A percentile compares a stretch with the other conserved stretches of the same genome.
Conservation (phyloP, 2,329 filamentous ascomycete genomes). For the Aspergillus pseudoterreus region DNA sequence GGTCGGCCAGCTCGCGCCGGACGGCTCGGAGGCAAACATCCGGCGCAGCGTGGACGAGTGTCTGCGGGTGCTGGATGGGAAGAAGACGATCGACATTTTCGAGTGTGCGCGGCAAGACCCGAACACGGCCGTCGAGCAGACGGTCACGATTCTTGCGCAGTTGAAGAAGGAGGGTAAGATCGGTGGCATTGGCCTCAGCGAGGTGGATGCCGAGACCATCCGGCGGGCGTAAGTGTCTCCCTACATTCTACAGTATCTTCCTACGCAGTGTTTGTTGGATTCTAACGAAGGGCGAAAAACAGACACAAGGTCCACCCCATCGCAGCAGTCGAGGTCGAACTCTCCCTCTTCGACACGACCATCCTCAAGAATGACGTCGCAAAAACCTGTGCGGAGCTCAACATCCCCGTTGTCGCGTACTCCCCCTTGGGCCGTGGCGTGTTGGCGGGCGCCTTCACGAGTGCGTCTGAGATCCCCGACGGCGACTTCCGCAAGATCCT, state of each 20-base stretch:
- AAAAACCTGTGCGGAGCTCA: constrained; percentile 52
- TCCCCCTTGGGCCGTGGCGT: constrained; percentile 58
- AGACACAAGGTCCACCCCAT: constrained; percentile 53
- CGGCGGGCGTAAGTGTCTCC: constrained; percentile 32
- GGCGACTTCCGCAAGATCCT: constrained; percentile 43
- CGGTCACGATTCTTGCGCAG: constrained; percentile 34
- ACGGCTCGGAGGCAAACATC: constrained; percentile 54
- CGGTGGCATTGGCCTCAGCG: constrained; percentile 41
- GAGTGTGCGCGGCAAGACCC: constrained; percentile 57
- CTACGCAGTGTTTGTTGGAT: background rate
- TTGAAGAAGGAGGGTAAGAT: constrained; percentile 43
- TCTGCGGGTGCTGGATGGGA: constrained; percentile 51
- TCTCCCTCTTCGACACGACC: constrained; percentile 56
- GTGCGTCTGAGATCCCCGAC: constrained; percentile 44
- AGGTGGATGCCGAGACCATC: constrained; percentile 45
- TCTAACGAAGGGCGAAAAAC: background rate
- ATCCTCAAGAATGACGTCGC: constrained; percentile 58
- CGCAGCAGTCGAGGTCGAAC: constrained; percentile 58
- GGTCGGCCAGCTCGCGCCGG: constrained; percentile 34
- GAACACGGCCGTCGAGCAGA: constrained; percentile 48
- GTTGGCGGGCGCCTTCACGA: constrained; percentile 49
- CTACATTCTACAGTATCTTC: background rate
- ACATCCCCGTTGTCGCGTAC: constrained; percentile 58
- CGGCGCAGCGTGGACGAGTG: constrained; percentile 58
- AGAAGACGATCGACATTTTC: constrained; percentile 60